These are phyloP conservation scores for Amphibolis antarctica DNA, from an alignment of 106 monocot genomes.

Conservation along the genomic window DNA sequence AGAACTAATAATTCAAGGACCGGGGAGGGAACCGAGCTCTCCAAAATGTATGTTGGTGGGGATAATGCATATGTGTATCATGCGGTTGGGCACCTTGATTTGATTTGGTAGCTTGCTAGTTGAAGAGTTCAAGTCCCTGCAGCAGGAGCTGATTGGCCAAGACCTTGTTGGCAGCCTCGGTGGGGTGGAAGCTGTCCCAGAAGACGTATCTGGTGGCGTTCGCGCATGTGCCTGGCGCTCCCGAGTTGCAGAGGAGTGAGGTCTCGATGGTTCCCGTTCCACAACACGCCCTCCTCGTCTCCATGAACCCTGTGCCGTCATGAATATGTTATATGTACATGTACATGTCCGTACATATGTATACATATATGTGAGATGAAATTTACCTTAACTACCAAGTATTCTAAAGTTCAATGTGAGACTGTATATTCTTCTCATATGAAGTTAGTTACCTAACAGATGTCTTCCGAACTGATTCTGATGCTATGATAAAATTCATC, in stretches of 20 bases:
- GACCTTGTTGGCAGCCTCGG: slow-evolving; percentile 70
- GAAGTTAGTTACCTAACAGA: no score
- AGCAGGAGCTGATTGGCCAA: slow-evolving; percentile 47
- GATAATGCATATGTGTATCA: no score
- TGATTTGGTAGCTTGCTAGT: no score
- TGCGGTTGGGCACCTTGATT: no score
- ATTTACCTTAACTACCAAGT: not conserved
- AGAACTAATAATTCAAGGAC: no score
- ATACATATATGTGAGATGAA: not conserved
- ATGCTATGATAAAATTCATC: no score
- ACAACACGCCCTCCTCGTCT: slow-evolving; percentile 70
- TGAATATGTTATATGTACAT: not conserved
- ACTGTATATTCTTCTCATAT: no score
- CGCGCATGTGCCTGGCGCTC: slow-evolving; percentile 58
- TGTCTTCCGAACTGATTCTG: not conserved
- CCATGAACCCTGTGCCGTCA: slow-evolving; percentile 41
- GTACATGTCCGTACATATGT: not conserved
- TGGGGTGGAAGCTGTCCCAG: slow-evolving; percentile 81
- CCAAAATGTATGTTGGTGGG: no score
- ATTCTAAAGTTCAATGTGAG: no score
- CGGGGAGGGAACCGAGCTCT: no score
- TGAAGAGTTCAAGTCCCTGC: slow-evolving; percentile 42
- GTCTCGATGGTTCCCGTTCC: slow-evolving; percentile 76
- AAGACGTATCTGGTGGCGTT: slow-evolving; percentile 80
- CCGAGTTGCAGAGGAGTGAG: slow-evolving; percentile 55